A percentile compares a stretch with the other conserved stretches of the same genome.
These are phyloP conservation scores for Moelleriella libera DNA, from an alignment of 2,329 filamentous ascomycete species.

Conservation along the genomic window DNA sequence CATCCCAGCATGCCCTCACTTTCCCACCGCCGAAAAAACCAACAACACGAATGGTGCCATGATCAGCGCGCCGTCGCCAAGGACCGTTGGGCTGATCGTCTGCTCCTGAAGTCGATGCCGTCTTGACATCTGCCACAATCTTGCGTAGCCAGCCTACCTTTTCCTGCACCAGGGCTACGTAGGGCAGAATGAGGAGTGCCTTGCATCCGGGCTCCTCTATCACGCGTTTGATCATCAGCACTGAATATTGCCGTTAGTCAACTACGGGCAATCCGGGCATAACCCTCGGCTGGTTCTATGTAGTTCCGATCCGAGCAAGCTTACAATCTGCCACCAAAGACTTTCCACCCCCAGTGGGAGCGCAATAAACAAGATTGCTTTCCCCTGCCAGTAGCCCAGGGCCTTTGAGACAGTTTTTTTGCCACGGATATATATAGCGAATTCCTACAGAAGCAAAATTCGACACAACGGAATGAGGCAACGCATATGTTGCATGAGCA, in stretches of 20 bases:
- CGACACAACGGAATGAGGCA: constrained; percentile 43
- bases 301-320: constrained; percentile 4
- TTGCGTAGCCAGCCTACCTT: constrained; percentile 62
- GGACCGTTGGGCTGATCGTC: constrained; percentile 22
- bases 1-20: constrained; percentile 50
- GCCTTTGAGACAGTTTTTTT: constrained; percentile 57
- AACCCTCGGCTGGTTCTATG: no score
- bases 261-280: no score
- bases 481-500: constrained; percentile 46
- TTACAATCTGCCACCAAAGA: constrained; percentile 53
- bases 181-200: constrained; percentile 59
- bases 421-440: constrained; percentile 63
- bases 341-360: constrained; percentile 66
- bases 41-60: constrained; percentile 48
- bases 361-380: constrained; percentile 64
- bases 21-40: constrained; percentile 66
- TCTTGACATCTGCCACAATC: constrained; percentile 39
- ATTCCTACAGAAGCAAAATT: constrained; percentile 59
- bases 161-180: constrained; percentile 68
- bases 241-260: constrained; percentile 12
- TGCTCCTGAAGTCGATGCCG: constrained; percentile 12
- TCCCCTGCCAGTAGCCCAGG: constrained; percentile 50
- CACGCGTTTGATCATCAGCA: constrained; percentile 59
- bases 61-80: constrained; percentile 40
- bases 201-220: constrained; percentile 50